Conservation (phyloP, 2,329 filamentous ascomycete species). For the Pseudogymnoascus sp. region DNA sequence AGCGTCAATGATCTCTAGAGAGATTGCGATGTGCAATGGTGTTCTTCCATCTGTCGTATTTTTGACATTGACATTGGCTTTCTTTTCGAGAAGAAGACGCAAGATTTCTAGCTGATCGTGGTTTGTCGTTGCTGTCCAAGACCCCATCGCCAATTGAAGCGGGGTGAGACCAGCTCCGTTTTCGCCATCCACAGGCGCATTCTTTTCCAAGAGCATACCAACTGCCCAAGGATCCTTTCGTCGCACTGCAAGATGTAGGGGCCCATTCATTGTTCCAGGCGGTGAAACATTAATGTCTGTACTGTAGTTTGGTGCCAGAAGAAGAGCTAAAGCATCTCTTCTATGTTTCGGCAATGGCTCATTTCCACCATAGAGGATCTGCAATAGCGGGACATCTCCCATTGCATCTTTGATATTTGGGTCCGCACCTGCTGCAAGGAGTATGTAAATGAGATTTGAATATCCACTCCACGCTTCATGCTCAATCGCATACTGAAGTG, state of each 20-base stretch:
- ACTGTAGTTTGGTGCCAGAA: slow-evolving; percentile 11
- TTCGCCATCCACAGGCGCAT: slow-evolving; percentile 11
- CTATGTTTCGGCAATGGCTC: slow-evolving; percentile 12
- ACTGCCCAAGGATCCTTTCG: slow-evolving; percentile 15
- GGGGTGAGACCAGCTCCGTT: slow-evolving; percentile 16
- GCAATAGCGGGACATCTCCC: slow-evolving; percentile 13
- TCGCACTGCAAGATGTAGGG: slow-evolving; percentile 18
- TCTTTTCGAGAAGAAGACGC: slow-evolving; percentile 16
- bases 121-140: neutral
- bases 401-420: slow-evolving; percentile 12
- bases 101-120: slow-evolving; percentile 15
- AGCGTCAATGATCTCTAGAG: slow-evolving; percentile 12
- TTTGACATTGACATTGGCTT: slow-evolving; percentile 14
- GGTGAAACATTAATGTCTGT: slow-evolving; percentile 14
- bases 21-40: slow-evolving; percentile 14
- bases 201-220: slow-evolving; percentile 16
- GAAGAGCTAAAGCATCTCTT: slow-evolving; percentile 15
- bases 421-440: slow-evolving; percentile 15
- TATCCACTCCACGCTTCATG: slow-evolving; percentile 16
- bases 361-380: slow-evolving; percentile 13
- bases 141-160: slow-evolving; percentile 12
- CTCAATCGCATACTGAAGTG: slow-evolving; percentile 15
- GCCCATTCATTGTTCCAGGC: slow-evolving; percentile 15
- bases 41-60: neutral
- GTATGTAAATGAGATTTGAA: slow-evolving; percentile 15